Conservation (phyloP, 164 flowering plant genomes). For the Hamamelis virginiana region DNA sequence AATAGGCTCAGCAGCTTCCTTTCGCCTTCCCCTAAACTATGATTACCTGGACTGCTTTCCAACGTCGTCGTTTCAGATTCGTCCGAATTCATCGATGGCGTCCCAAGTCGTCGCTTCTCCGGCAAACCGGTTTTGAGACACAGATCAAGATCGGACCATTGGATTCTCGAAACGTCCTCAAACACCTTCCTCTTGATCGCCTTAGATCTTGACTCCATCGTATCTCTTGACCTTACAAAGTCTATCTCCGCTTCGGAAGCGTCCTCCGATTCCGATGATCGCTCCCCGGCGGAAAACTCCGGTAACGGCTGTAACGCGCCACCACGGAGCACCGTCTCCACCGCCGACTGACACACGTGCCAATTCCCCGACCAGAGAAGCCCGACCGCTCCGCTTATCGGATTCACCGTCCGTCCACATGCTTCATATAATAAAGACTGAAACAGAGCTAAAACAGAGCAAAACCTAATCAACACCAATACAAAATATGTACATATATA, state of each 20-base stretch:
- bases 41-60: constrained; percentile 18
- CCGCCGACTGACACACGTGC: constrained; percentile 76
- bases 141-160: constrained; percentile 7
- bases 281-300: constrained; percentile 14
- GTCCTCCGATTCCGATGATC: constrained; percentile 13
- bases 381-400: constrained; percentile 89
- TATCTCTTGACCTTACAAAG: constrained; percentile 9
- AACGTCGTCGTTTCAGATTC: constrained; percentile 46
- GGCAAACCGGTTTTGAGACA: constrained; percentile 8
- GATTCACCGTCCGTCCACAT: constrained; percentile 80
- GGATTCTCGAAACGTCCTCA: too few species aligned
- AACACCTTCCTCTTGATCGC: constrained; percentile 1
- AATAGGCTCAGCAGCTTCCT: constrained; percentile 27
- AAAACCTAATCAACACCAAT: neutral
- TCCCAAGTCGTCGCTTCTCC: constrained; percentile 6
- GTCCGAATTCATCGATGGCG: constrained; percentile 24
- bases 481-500: too few species aligned
- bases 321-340: constrained; percentile 69
- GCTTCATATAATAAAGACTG: constrained; percentile 73
- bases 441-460: constrained; percentile 40
- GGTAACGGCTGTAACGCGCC: constrained; percentile 47
- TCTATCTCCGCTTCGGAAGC: constrained; percentile 7
- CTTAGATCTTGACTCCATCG: neutral
- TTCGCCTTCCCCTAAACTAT: neutral
- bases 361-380: constrained; percentile 77